Percentiles rank a stretch among this genome's conserved stretches.
Conservation (phyloP, 1,284 basidiomycete species). For the Veloporphyrellus conicus region DNA sequence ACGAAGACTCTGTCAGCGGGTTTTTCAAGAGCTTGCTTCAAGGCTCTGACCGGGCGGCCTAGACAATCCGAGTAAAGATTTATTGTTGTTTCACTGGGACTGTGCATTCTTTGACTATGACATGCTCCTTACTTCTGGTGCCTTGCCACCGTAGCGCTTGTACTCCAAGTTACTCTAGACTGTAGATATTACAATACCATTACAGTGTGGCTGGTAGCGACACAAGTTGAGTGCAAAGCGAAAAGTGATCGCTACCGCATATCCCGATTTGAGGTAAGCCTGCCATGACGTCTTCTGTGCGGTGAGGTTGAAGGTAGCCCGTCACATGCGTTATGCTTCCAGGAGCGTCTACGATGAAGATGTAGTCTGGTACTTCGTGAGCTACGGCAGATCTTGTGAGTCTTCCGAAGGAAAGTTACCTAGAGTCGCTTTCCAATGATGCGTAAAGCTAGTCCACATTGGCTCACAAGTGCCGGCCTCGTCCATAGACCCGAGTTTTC, state of each 20-base stretch:
- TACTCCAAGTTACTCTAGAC: conserved; percentile 13
- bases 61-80: background rate
- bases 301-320: conserved; percentile 64
- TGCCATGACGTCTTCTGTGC: conserved; percentile 56
- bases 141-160: too few relatives aligned
- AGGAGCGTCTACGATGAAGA: conserved; percentile 62
- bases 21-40: conserved; percentile 84
- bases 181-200: conserved; percentile 1
- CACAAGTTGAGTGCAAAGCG: conserved; percentile 57
- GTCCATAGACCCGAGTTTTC: conserved; percentile 38
- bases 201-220: conserved; percentile 14
- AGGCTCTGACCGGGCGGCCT: conserved; percentile 69
- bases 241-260: conserved; percentile 85
- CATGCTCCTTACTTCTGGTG: too few relatives aligned
- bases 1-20: conserved; percentile 80
- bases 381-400: background rate
- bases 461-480: conserved; percentile 65
- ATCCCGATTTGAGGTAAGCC: conserved; percentile 80
- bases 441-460: conserved; percentile 75
- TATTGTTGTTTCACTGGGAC: background rate
- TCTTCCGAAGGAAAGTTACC: conserved; percentile 46
- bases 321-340: conserved; percentile 44
- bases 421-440: conserved; percentile 76
- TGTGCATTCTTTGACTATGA: background rate
- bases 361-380: conserved; percentile 65